Evolutionary conservation across 169 alveolate genomes (phyloP), one percentile per base, ranked within the genome.

Genomic region (Plasmodium adleri): DNA sequence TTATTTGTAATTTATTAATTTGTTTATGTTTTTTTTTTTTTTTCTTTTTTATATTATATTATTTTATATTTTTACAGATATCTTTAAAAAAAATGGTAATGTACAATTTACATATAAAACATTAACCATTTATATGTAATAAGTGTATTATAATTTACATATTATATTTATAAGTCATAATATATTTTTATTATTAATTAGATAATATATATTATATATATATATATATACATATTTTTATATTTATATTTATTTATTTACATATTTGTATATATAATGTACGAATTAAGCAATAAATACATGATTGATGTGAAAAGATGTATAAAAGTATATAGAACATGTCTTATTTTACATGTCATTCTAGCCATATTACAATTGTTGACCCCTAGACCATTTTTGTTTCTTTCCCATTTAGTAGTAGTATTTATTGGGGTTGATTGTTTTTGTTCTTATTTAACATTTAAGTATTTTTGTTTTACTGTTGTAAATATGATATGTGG

Each of bases 401-500:
- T 80, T 80, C 56, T 80, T 6, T n/a, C 90, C 20, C 90, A 80
- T 45, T 56, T 80, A 50, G 49, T 67, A 47, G 90, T 80, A 8
- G 64, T 68, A 12, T 60, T 45, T 49, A 80, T 80, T 43, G 90
- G 90, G 49, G 43, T 67, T 24, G 72, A 80, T 43, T 80, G 80
- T 17, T 66, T 66, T 71, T 67, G 90, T 49, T 66, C 90, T 2
- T 68, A 80, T 62, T 80, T 80, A 54, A 68, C 83, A 10, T 80
- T 67, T 67, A 80, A 68, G 74, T 80, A 80, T 32, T 80, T 80
- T 71, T 67, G 72, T 26, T 80, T 80, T 71, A 80, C 90, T 67
- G 73, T 80, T 28, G 90, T 80, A 15, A 80, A 80, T 80, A 80
- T 80, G 90, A 80, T 80, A 54, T 80, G 68, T 59, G 90, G 90